These are phyloP conservation scores for Cryptococcus jaspeensis DNA, from an alignment of 1,284 basidiomycete genomes.

Conservation along the genomic window DNA sequence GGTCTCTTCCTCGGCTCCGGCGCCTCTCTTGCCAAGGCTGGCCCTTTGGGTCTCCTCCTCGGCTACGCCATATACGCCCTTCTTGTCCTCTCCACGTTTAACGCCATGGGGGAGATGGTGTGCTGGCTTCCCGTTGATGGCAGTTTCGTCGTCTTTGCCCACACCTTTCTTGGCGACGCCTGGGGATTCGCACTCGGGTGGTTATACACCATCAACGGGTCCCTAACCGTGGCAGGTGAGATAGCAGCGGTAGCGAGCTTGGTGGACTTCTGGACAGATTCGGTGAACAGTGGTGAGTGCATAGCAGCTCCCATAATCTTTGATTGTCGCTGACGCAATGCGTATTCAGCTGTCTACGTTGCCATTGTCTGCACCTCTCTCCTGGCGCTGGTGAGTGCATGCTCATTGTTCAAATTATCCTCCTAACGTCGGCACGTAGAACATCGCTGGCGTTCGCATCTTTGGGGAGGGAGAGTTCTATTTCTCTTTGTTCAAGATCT, in stretches of 20 bases:
- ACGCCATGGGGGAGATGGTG: conserved; percentile 24
- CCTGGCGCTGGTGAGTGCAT: background rate
- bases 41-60: conserved; percentile 50
- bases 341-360: background rate
- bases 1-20: conserved; percentile 81
- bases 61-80: conserved; percentile 20
- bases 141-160: conserved; percentile 14
- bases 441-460: conserved; percentile 13
- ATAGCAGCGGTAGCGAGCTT: conserved; percentile 7
- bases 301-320: background rate
- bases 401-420: background rate
- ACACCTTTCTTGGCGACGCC: conserved; percentile 14
- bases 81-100: conserved; percentile 15
- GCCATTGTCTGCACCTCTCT: background rate
- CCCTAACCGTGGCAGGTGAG: conserved; percentile 13
- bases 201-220: conserved; percentile 14
- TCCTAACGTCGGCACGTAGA: background rate
- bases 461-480: conserved; percentile 20
- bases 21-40: conserved; percentile 52
- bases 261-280: conserved; percentile 13
- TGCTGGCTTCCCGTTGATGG: conserved; percentile 20
- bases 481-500: conserved; percentile 19
- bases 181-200: conserved; percentile 17
- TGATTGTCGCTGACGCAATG: background rate
- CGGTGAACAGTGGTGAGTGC: conserved; percentile 11